Evolutionary conservation across 2,329 filamentous ascomycete species (phyloP), one percentile per base, ranked within the genome.

Genomic region (Elsinoe batatas): DNA sequence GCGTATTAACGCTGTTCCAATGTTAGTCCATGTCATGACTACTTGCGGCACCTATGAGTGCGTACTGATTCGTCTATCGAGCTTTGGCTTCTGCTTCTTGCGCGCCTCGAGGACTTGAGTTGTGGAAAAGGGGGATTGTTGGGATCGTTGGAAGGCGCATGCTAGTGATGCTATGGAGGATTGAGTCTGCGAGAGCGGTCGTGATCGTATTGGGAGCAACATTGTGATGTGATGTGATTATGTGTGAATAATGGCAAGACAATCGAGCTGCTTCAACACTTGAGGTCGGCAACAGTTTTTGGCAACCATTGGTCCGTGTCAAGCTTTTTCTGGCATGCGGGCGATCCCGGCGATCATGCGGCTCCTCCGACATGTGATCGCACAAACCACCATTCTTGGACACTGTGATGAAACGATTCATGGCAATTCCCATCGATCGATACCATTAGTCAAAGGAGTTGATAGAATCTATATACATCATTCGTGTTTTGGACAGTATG

Each of bases 1-100:
- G 64, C 83, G 77, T 69, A 88, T 87, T 56, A 81, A 67, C 35
- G 78, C 81, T 83, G 63, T 1, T 1, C 37, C 10, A 51, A 2
- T 10, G 47, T 43, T 46, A 40, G 53, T 53, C 13, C 3, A 10
- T 8, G 10, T 8, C 33, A 4, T 7, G 10, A 18, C 30, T n/a
- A 4, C 13, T 12, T 13, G 26, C 12, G 26, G 11, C 10, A 17
- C 8, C n/a, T 11, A n/a, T 3, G 2, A n/a, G 8, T 15, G 54
- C 66, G 46, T 59, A 67, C 64, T 63, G 56, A 69, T 68, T 54
- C 64, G 61, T n/a, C 60, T 59, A 58, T 71, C 69, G 55, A 63
- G 66, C 60, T 65, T 68, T 15, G 61, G 61, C 13, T 60, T 63
- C 26, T 58, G 59, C 53, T 66, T 64, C 57, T 72, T 72, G 54